Conservation (phyloP, 257 asterid species). For the Solanum peruvianum region DNA sequence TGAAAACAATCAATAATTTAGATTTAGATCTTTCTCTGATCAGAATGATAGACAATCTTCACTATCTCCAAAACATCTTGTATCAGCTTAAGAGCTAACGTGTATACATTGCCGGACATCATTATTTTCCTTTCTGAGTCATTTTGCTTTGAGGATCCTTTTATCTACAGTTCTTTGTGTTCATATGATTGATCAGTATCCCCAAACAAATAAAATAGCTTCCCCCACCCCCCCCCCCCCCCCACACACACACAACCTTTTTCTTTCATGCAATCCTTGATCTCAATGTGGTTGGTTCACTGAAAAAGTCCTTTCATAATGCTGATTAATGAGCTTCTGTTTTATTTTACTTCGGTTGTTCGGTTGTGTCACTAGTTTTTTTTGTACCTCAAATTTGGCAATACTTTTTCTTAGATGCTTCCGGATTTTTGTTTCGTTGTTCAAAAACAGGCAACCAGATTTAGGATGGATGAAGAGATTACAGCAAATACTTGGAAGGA, state of each 20-base stretch:
- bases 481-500: slow-evolving; percentile 93
- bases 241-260: neutral
- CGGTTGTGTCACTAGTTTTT: neutral
- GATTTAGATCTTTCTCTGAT: neutral
- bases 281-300: neutral
- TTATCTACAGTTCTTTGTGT: neutral
- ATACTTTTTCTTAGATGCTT: neutral
- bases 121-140: neutral
- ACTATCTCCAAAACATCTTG: neutral
- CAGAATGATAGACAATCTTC: neutral
- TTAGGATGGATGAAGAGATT: slow-evolving; percentile 90
- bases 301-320: neutral
- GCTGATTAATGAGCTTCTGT: neutral
- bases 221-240: too few species aligned
- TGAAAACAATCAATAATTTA: neutral
- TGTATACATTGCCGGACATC: neutral
- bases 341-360: neutral
- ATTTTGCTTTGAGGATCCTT: neutral
- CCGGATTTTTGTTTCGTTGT: neutral
- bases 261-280: neutral
- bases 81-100: neutral
- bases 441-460: slow-evolving; percentile 79
- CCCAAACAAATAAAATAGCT: neutral
- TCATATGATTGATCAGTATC: neutral
- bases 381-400: neutral